Conservation (phyloP, 192 early-diverging fungal genomes). For the Coemansia sp. region DNA sequence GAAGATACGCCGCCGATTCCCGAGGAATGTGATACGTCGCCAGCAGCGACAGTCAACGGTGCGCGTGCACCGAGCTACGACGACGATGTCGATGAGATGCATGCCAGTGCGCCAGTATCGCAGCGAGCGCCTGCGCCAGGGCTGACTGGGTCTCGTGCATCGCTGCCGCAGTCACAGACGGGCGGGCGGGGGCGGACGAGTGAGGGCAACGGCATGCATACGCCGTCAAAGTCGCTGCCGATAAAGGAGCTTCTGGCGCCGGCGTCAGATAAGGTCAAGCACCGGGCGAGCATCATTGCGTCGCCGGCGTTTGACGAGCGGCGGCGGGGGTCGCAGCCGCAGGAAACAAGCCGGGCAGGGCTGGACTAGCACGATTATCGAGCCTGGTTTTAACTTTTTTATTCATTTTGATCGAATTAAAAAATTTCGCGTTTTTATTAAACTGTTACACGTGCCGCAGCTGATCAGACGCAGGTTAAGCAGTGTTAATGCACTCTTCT, state of each 20-base stretch:
- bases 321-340: slow-evolving; percentile 19
- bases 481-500: too few species aligned
- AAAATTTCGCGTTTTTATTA: too few species aligned
- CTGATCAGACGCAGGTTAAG: too few species aligned
- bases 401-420: too few species aligned
- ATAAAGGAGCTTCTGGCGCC: slow-evolving; percentile 54
- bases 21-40: slow-evolving; percentile 32
- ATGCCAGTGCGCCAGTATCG: background rate
- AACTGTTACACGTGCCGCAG: too few species aligned
- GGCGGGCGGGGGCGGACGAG: slow-evolving; percentile 5
- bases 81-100: background rate
- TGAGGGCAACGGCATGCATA: slow-evolving; percentile 30
- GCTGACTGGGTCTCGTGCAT: slow-evolving; percentile 27
- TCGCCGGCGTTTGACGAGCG: slow-evolving; percentile 6
- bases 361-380: too few species aligned
- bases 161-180: slow-evolving; percentile 20
- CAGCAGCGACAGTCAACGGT: slow-evolving; percentile 9
- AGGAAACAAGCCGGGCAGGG: too few species aligned
- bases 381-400: background rate
- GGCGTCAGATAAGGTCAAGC: slow-evolving; percentile 44
- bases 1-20: slow-evolving; percentile 47
- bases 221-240: slow-evolving; percentile 47
- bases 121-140: slow-evolving; percentile 8
- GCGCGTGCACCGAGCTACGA: slow-evolving; percentile 7
- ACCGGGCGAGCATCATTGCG: slow-evolving; percentile 40